These are phyloP conservation scores for Garcia nutans DNA, from an alignment of 345 rosid species.

Conservation along the genomic window DNA sequence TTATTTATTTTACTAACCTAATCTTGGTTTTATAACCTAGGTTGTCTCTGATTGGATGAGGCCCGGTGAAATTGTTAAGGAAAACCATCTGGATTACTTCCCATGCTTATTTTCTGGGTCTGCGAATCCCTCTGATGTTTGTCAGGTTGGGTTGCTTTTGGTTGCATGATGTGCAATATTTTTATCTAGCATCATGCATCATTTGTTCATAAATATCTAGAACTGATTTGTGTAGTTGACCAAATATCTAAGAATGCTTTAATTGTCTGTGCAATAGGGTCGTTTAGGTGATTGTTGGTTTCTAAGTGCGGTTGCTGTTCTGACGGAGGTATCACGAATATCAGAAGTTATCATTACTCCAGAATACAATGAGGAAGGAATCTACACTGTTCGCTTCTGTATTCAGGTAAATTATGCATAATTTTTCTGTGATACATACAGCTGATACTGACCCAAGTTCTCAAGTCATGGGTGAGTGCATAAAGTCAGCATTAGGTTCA, in stretches of 20 bases:
- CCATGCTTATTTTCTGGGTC: conserved; percentile 93
- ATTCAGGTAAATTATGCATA: conserved; percentile 68
- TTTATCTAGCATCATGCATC: conserved; percentile 6
- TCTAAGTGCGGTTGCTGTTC: conserved; percentile 96
- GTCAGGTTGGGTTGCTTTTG: conserved; percentile 66
- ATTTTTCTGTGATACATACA: not conserved
- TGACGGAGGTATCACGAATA: conserved; percentile 89
- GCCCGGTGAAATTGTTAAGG: conserved; percentile 79
- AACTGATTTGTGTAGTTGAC: conserved; percentile 11
- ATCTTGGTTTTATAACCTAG: conserved; percentile 38
- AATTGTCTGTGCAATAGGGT: conserved; percentile 55
- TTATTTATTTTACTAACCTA: conserved; percentile 25
- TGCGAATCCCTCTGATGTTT: conserved; percentile 98
- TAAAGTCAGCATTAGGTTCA: not conserved
- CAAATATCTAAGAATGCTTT: conserved; percentile 12
- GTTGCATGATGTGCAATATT: conserved; percentile 10
- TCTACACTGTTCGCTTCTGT: conserved; percentile 98
- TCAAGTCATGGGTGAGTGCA: not conserved
- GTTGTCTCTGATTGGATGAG: conserved; percentile 99
- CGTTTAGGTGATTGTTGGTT: conserved; percentile 99
- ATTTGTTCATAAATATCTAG: conserved; percentile 17
- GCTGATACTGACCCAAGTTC: not conserved
- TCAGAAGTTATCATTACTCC: conserved; percentile 97
- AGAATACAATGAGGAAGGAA: conserved; percentile 96
- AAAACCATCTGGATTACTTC: conserved; percentile 47